These are phyloP conservation scores for Porphyrellus sp. DNA, from an alignment of 1,284 basidiomycete species.

Conservation along the genomic window DNA sequence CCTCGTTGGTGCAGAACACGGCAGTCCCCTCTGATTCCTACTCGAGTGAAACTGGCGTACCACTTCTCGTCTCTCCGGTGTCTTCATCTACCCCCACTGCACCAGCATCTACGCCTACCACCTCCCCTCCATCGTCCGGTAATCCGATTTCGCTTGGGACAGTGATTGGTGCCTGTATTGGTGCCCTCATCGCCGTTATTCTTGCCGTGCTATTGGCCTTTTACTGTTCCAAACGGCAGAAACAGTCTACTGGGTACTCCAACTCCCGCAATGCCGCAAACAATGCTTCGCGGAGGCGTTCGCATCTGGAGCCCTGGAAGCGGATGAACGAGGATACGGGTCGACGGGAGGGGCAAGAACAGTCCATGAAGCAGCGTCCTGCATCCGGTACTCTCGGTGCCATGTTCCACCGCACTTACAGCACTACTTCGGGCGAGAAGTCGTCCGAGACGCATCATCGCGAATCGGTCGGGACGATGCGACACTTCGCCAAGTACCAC, in stretches of 20 bases:
- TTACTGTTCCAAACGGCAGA: slow-evolving; percentile 48
- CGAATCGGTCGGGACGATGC: slow-evolving; percentile 34
- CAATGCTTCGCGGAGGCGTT: slow-evolving; percentile 40
- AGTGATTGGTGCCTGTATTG: slow-evolving; percentile 52
- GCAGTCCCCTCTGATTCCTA: not conserved
- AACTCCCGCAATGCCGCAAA: slow-evolving; percentile 35
- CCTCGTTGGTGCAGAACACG: slow-evolving; percentile 25
- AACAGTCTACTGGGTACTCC: slow-evolving; percentile 15
- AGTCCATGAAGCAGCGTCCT: slow-evolving; percentile 38
- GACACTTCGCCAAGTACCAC: slow-evolving; percentile 37
- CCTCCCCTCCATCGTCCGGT: slow-evolving; percentile 13
- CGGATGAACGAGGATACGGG: slow-evolving; percentile 47
- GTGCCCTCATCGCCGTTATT: slow-evolving; percentile 45
- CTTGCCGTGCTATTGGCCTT: slow-evolving; percentile 45
- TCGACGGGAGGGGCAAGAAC: slow-evolving; percentile 38
- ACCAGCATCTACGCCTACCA: slow-evolving; percentile 13
- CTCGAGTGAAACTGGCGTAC: slow-evolving; percentile 9
- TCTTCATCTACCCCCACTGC: not conserved
- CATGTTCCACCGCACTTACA: slow-evolving; percentile 54
- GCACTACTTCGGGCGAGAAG: slow-evolving; percentile 39
- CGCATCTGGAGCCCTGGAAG: slow-evolving; percentile 43
- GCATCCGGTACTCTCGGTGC: slow-evolving; percentile 44
- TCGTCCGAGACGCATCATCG: slow-evolving; percentile 34
- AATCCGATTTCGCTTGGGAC: slow-evolving; percentile 44
- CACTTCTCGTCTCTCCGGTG: slow-evolving; percentile 8